Percentiles rank a stretch among this genome's conserved stretches.
phyloP scores from a whole-genome alignment of 441 rosid species.

The Croton laevigatus region DNA sequence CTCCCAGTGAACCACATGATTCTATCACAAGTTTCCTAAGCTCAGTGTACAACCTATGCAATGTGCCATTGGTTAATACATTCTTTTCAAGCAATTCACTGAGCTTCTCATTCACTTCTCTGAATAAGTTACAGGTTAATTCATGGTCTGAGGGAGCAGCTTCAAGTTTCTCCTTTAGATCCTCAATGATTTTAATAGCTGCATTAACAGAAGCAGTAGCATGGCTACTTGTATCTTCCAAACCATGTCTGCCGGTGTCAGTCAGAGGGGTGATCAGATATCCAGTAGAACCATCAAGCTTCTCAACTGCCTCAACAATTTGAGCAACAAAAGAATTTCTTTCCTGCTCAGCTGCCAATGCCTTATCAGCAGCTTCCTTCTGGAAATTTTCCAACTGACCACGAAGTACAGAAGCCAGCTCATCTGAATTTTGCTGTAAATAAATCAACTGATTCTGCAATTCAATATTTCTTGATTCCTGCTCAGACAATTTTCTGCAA shows the following conservation, averaged over 20 bases:
- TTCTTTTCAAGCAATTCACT: conserved; percentile 45
- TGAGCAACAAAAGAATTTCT: conserved; percentile 47
- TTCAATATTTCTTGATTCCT: conserved; percentile 37
- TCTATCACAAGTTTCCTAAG: conserved; percentile 52
- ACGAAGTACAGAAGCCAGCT: conserved; percentile 42
- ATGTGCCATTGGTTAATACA: conserved; percentile 37
- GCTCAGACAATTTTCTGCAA: conserved; percentile 40
- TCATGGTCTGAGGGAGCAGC: conserved; percentile 45
- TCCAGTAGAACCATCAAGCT: conserved; percentile 58
- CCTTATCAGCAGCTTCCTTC: conserved; percentile 58
- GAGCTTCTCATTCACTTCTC: conserved; percentile 55
- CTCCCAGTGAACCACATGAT: conserved; percentile 41
- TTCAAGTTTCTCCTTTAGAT: conserved; percentile 61
- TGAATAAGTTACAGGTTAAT: conserved; percentile 32
- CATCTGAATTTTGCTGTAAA: conserved; percentile 50
- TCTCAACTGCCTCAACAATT: conserved; percentile 50
- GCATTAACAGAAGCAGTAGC: conserved; percentile 55
- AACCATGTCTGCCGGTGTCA: conserved; percentile 32
- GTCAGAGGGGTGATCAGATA: conserved; percentile 27
- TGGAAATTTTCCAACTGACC: conserved; percentile 55
- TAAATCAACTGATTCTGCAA: conserved; percentile 62
- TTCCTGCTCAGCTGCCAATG: conserved; percentile 49
- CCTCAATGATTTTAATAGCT: conserved; percentile 53
- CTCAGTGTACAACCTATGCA: conserved; percentile 45
- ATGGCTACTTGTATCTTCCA: conserved; percentile 41